Conservation (phyloP, 495 filamentous ascomycete genomes). For the Penicillium flavigenum region DNA sequence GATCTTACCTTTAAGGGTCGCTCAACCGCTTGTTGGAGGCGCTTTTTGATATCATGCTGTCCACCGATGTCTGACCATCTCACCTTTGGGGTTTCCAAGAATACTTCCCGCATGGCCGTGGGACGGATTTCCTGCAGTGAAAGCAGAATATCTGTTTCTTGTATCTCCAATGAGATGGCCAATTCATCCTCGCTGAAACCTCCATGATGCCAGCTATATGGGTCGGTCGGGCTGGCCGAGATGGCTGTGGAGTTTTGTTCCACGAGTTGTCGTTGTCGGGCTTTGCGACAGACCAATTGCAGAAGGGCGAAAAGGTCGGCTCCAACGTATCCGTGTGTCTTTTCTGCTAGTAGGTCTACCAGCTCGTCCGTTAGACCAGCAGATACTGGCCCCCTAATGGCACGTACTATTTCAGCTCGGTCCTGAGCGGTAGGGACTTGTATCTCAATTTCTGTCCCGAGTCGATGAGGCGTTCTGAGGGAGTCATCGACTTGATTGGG, state of each 20-base stretch:
- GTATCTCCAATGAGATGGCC: constrained; percentile 31
- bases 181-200: constrained; percentile 12
- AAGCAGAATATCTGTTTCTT: constrained; percentile 51
- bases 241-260: constrained; percentile 7
- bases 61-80: constrained; percentile 90
- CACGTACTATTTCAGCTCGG: constrained; percentile 69
- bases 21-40: constrained; percentile 62
- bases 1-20: constrained; percentile 61
- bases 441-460: constrained; percentile 73
- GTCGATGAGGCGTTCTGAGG: constrained; percentile 63
- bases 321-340: constrained; percentile 69
- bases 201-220: background rate
- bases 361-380: constrained; percentile 32
- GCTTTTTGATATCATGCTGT: constrained; percentile 73
- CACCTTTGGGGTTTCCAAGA: constrained; percentile 82
- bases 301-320: constrained; percentile 57
- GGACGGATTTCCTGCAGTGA: constrained; percentile 64
- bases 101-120: constrained; percentile 86
- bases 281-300: constrained; percentile 46
- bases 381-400: constrained; percentile 38
- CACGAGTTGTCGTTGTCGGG: constrained; percentile 34
- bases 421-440: constrained; percentile 72
- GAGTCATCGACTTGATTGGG: constrained; percentile 72
- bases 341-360: constrained; percentile 51
- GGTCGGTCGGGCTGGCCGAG: background rate